A percentile compares a stretch with the other conserved stretches of the same genome.
Evolutionary conservation across 306 rosid species (phyloP).

Genomic region (Nissolia schottii): DNA sequence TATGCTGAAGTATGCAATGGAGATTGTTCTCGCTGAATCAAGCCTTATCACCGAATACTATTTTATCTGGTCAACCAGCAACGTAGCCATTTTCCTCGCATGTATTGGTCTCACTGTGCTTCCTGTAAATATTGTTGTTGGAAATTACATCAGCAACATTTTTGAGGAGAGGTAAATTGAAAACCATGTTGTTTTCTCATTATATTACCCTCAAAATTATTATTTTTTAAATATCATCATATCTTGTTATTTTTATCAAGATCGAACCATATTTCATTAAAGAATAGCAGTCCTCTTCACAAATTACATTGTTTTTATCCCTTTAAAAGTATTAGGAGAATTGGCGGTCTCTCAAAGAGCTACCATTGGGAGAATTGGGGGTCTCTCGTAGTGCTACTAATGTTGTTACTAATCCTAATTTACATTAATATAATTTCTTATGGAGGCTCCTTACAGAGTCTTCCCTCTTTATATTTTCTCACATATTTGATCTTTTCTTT

Average conservation of each 20-base stretch:
- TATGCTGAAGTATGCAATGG: constrained; percentile 72
- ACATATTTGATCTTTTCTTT: not conserved
- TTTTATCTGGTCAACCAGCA: constrained; percentile 82
- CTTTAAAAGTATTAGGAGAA: too few relatives aligned
- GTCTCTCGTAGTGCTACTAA: too few relatives aligned
- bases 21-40: constrained; percentile 89
- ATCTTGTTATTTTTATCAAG: not conserved
- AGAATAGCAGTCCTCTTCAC: not conserved
- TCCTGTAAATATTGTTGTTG: constrained; percentile 77
- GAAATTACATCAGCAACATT: constrained; percentile 83
- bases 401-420: too few relatives aligned
- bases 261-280: not conserved
- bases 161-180: constrained; percentile 82
- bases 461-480: not conserved
- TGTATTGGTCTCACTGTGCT: constrained; percentile 92
- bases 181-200: not conserved
- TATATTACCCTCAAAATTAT: not conserved
- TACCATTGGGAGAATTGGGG: too few relatives aligned
- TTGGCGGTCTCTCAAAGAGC: too few relatives aligned
- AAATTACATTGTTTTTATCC: too few relatives aligned
- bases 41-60: constrained; percentile 90
- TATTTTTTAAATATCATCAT: not conserved
- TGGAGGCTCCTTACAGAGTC: too few relatives aligned
- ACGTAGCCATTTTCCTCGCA: constrained; percentile 84
- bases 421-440: too few relatives aligned